Evolutionary conservation across 1,284 basidiomycete species (phyloP), one percentile per base, ranked within the genome.

Genomic region (Cerrena zonata): DNA sequence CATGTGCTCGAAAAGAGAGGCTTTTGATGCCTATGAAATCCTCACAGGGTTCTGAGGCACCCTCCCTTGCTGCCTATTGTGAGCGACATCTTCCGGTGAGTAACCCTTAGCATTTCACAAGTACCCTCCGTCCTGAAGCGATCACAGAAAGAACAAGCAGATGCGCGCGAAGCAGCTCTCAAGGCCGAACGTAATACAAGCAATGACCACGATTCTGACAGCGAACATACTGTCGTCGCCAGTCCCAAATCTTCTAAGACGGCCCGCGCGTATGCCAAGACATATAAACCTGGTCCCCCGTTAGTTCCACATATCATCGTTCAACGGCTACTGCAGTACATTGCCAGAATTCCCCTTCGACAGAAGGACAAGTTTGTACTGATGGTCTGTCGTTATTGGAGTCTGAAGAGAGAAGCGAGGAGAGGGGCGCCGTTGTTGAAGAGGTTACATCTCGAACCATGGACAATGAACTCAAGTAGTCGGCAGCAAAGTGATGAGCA

Each of bases 371-470:
- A 88, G 27, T 89, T 95, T 48, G 70, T 98, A 3, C 79, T 84
- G 46, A 70, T 86, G 61, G 75, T 95, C 30, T 94, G 91, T 59
- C 81, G 85, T 58, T 99, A 97, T 65, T 99, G 95, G 95, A 97
- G 94, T 64, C 67, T 99, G 66, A 98, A 99, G 69, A 75, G 95
- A 4, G 94, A 99, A 66, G 90, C 84, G 0, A 79, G 95, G 53
- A 73, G 95, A 39, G 96, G 96, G 2, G 96, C 96, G 2, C 94
- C 95, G 2, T 68, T 99, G 47, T 71, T 99, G 59, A 99, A 98
- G 69, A 70, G 96, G 45, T 68, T 99, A 48, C 94, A 99, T 70
- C 74, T 99, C 26, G 95, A 99, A 73, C 96, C 95, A 0, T 99
- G 95, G 96, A 96, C 95, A 0, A 90, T 92, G 1, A 82, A 79